These are phyloP conservation scores for Candida saitoana DNA, from an alignment of 805 yeast genomes.

Conservation along the genomic window DNA sequence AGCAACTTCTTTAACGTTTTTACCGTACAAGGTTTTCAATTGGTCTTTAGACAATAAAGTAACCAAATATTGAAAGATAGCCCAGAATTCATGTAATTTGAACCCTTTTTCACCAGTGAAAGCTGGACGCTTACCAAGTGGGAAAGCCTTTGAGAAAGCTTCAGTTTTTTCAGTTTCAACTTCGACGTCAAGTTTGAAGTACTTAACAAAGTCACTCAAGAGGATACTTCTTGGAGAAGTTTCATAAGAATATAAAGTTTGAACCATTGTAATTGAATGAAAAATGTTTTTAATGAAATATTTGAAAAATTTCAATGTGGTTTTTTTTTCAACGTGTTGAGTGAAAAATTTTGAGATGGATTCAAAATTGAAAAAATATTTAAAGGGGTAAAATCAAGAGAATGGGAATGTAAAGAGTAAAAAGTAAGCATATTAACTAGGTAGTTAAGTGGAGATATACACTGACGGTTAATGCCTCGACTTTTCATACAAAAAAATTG, in stretches of 20 bases:
- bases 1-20: constrained; percentile 59
- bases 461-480: no score
- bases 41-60: constrained; percentile 13
- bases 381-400: no score
- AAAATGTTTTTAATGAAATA: background rate
- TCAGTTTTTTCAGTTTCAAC: constrained; percentile 39
- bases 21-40: constrained; percentile 53
- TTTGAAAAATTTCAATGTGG: background rate
- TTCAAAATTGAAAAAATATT: no score
- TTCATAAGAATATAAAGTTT: constrained; percentile 58
- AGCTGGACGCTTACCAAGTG: constrained; percentile 63
- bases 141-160: constrained; percentile 49
- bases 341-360: background rate
- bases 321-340: background rate
- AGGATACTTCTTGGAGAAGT: constrained; percentile 29
- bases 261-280: constrained; percentile 1
- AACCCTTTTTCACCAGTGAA: constrained; percentile 68
- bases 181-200: constrained; percentile 56
- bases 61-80: constrained; percentile 58
- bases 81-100: constrained; percentile 67
- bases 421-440: background rate
- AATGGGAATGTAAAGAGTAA: background rate
- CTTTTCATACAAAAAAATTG: no score
- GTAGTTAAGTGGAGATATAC: no score
- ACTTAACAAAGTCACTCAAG: constrained; percentile 48